Evolutionary conservation across 1,139 yeast species (phyloP), one percentile per base, ranked within the genome.

Genomic region (Protomyces pachydermus): DNA sequence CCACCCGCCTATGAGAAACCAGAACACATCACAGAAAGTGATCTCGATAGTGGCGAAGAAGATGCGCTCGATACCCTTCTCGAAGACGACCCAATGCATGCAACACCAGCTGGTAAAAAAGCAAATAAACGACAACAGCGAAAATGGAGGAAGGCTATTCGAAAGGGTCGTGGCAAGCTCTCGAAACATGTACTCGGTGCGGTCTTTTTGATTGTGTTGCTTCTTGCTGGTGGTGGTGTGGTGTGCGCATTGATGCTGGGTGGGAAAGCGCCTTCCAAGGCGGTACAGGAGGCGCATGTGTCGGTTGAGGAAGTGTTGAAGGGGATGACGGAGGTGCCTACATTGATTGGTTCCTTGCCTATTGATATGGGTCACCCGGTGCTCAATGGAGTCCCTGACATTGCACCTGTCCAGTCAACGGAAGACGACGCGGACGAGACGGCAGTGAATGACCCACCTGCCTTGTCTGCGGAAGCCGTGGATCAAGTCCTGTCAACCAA

Each of bases 271-370:
- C 32, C 32, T 1, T 37, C 42, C 5, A 37, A 2, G 16, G 42
- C 42, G 14, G 42, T 9, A 12, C 14, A 37, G 54, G 35, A 28
- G 34, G 54, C 45, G n/a, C 18, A 14, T 16, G 50, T 42, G 5
- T 23, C 34, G 12, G 55, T 50, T 8, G 35, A 50, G 16, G 52
- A 48, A 4, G 55, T 35, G 28, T 18, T 52, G 8, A 18, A 32
- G 23, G 56, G 56, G 12, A 39, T 58, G 62, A 58, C 56, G 18
- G 62, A 58, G 23, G 62, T 58, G 16, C 62, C 62, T 4, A 58
- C 52, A 28, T 50, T 58, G n/a, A 38, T 55, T 16, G 62, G 62
- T n/a, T 28, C 45, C 20, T 48, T 58, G 18, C 62, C 62, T 4
- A 39, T 58, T 2, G 50, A 51, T n/a, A 10, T 12, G 5, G 32